Base-by-base conservation (phyloP, 305 asterid species). In the Fraxinus floribunda region DNA sequence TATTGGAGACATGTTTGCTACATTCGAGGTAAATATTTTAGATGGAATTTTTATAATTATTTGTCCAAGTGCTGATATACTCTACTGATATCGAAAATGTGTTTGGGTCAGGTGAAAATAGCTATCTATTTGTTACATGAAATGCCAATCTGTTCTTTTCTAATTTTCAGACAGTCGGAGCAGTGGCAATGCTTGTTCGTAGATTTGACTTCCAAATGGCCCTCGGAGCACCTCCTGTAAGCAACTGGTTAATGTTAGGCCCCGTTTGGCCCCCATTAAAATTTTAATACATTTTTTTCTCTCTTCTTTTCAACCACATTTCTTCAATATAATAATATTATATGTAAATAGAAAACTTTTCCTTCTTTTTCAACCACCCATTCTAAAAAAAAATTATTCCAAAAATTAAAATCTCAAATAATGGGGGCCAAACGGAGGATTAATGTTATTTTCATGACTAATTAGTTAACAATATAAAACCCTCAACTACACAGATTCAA, bases 1-100 rank as follows among this genome's bases (percentile, higher is more conserved):
- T 79, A 85, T 96, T 16, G 99, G 98, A 57, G 99, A 96, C 92
- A 92, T 94, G 98, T 94, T 96, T 83, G 99, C 99, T 78, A 83
- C 97, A 22, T 96, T 89, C 85, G 99, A 96, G 99, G 99, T 96
- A 89, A 86, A 62, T 26, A 8, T 75, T 52, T 74, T 77, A 15
- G 77, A 74, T 49, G 36, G 78, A 52, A n/a, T 26, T 68, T 78
- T 46, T 44, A 8, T 71, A 39, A 57, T 77, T 75, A 39, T 79
- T 72, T 78, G 16, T 30, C 49, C 9, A 9, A 78, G 52, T 77
- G 29, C 66, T 26, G 70, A 78, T 64, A 57, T 57, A 52, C 74
- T 64, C 9, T 10, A 80, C 75, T 46, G 26, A 77, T 60, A 64
- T 75, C n/a, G 34, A 36, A 34, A 73, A 72, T 34, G 46, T 7